Evolutionary conservation across 768 basidiomycete genomes (phyloP), one percentile per base, ranked within the genome.

Genomic region (Suillus luteus): DNA sequence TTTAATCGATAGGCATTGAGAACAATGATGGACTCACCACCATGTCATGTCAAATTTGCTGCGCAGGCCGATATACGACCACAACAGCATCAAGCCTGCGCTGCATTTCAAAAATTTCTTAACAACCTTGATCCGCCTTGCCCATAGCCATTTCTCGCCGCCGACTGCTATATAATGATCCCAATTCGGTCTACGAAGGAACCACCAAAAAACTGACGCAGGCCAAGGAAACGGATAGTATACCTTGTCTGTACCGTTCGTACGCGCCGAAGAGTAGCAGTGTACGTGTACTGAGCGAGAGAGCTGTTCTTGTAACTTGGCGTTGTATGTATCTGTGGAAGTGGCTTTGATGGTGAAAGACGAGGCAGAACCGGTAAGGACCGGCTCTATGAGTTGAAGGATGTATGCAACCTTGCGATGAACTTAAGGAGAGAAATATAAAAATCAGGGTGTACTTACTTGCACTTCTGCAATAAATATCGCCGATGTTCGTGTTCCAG

Each of bases 121-220:
- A n/a, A 64, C 22, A 41, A 37, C 61, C 38, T 66, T 58, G 37
- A 59, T 43, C 51, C 17, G 35, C 33, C 63, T 62, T 49, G 59
- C 63, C 27, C 63, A 62, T 31, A 40, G 70, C 79, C 81, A 81
- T 24, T 49, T 24, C 6, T 49, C 22, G 48, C 22, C 48, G 11
- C 14, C 48, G 48, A 49, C 22, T 3, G 48, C 48, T 6, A 14
- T 49, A 14, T 24, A 49, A 49, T 49, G 48, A 49, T 49, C 6
- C 48, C 48, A 49, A 49, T 49, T 49, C 6, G 48, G 48, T 49
- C 22, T 49, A 14, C 48, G 48, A 24, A 49, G 48, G 0, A 49
- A 14, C 48, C 48, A 49, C 48, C 48, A 49, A 22, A 22, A 49
- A 14, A 49, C 22, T 6, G 48, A 24, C 3, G 22, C 12, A 14